These are phyloP conservation scores for Rhododendron molle DNA, from an alignment of 148 eudicot genomes.

Conservation along the genomic window DNA sequence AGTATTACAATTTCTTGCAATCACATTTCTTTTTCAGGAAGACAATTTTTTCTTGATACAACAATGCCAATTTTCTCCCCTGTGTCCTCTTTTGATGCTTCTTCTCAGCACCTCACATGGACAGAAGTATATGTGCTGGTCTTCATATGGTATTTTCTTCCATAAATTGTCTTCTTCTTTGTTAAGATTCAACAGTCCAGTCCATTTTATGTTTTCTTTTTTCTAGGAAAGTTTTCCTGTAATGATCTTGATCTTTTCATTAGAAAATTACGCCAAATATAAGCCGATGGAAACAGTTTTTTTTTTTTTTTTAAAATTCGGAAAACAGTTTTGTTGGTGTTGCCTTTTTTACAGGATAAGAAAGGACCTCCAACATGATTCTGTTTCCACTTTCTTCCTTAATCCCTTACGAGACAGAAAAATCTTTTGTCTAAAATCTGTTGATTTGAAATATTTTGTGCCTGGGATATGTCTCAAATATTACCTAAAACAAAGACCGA, in stretches of 20 bases:
- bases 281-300: not conserved
- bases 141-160: not conserved
- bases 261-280: not conserved
- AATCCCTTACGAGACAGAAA: not conserved
- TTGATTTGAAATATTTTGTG: not conserved
- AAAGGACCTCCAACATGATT: not conserved
- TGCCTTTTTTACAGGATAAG: not conserved
- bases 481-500: too few relatives aligned
- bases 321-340: not conserved
- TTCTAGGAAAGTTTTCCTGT: too few relatives aligned
- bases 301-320: not conserved
- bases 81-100: not conserved
- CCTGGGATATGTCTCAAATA: not conserved
- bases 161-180: not conserved
- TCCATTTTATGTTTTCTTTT: not conserved
- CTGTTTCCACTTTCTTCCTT: not conserved
- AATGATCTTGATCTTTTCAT: not conserved
- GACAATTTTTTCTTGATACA: too few relatives aligned
- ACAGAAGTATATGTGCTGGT: not conserved
- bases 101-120: constrained; percentile 9
- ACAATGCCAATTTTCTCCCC: too few relatives aligned
- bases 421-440: not conserved
- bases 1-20: not conserved
- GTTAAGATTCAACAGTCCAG: not conserved
- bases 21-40: not conserved